A percentile compares a stretch with the other conserved stretches of the same genome.
These are phyloP conservation scores for Dunaliella primolecta DNA, from an alignment of 139 green algal genomes.

Conservation along the genomic window DNA sequence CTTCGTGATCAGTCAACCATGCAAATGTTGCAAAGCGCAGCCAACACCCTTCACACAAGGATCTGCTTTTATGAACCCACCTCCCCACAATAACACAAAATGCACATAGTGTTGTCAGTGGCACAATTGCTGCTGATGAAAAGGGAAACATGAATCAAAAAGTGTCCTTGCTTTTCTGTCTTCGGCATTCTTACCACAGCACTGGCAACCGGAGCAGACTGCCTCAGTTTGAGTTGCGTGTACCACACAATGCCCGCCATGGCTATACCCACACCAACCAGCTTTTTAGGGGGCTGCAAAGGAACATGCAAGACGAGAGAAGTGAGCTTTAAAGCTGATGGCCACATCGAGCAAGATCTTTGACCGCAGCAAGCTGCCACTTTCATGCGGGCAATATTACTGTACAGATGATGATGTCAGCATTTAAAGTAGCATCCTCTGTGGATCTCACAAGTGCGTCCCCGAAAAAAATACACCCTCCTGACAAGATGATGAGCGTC, in stretches of 20 bases:
- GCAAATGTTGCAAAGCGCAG: no score
- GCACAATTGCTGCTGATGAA: no score
- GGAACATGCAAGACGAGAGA: no score
- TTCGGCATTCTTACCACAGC: not conserved
- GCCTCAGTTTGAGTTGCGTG: conserved; percentile 38
- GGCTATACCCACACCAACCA: conserved; percentile 65
- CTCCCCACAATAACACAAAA: no score
- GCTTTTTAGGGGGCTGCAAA: conserved; percentile 58
- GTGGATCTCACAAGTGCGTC: conserved; percentile 70
- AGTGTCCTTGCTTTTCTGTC: not conserved
- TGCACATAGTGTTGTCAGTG: no score
- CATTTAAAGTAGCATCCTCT: no score
- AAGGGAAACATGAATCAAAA: not conserved
- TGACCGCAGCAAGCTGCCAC: no score
- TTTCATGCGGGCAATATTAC: no score
- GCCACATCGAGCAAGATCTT: no score
- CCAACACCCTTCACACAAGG: not conserved
- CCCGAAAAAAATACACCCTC: conserved; percentile 80
- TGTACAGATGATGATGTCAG: no score
- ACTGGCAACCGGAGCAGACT: not conserved
- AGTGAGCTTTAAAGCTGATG: no score
- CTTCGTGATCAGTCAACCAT: no score
- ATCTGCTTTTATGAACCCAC: not conserved
- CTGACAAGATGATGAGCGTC: conserved; percentile 80
- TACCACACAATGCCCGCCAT: conserved; percentile 86